A percentile compares a stretch with the other conserved stretches of the same genome.
Conservation (phyloP, 2,329 filamentous ascomycete genomes). For the Sporothrix brasiliensis region DNA sequence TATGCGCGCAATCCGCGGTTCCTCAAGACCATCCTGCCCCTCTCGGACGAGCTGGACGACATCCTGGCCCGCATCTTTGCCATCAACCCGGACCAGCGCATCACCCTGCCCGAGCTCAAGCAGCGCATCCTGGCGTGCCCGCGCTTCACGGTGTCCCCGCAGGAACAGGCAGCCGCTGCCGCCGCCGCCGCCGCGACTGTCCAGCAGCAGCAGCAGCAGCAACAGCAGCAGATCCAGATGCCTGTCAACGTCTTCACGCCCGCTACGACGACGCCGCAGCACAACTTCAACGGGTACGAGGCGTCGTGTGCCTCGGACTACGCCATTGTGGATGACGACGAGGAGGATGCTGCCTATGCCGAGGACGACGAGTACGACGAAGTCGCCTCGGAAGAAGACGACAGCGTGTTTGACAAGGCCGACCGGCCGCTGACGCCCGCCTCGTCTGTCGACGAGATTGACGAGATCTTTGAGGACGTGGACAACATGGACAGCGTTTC, state of each 20-base stretch:
- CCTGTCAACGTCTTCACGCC: not conserved
- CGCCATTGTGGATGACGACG: slow-evolving; percentile 34
- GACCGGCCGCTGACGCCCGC: slow-evolving; percentile 52
- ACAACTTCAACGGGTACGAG: too few relatives aligned
- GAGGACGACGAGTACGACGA: slow-evolving; percentile 32
- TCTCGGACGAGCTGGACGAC: slow-evolving; percentile 85
- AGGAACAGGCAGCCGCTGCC: slow-evolving; percentile 39
- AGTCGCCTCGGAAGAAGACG: slow-evolving; percentile 41
- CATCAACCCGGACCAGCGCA: slow-evolving; percentile 78
- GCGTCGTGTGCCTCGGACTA: slow-evolving; percentile 22
- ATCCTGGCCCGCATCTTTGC: slow-evolving; percentile 89
- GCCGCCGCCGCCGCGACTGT: too few relatives aligned
- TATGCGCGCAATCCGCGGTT: slow-evolving; percentile 85
- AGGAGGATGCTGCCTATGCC: slow-evolving; percentile 45
- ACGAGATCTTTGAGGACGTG: not conserved
- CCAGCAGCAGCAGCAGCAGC: slow-evolving; percentile 47
- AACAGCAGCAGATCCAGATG: slow-evolving; percentile 35
- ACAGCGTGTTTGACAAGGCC: slow-evolving; percentile 46
- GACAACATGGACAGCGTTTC: slow-evolving; percentile 37
- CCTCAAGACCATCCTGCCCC: slow-evolving; percentile 85
- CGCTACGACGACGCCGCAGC: not conserved
- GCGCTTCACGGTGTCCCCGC: slow-evolving; percentile 61
- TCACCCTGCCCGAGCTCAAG: slow-evolving; percentile 78
- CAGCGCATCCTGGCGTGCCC: slow-evolving; percentile 75
- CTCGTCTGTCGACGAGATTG: slow-evolving; percentile 37